Base-by-base conservation (phyloP, 2,329 filamentous ascomycete genomes). In the Pseudogymnoascus sp. region DNA sequence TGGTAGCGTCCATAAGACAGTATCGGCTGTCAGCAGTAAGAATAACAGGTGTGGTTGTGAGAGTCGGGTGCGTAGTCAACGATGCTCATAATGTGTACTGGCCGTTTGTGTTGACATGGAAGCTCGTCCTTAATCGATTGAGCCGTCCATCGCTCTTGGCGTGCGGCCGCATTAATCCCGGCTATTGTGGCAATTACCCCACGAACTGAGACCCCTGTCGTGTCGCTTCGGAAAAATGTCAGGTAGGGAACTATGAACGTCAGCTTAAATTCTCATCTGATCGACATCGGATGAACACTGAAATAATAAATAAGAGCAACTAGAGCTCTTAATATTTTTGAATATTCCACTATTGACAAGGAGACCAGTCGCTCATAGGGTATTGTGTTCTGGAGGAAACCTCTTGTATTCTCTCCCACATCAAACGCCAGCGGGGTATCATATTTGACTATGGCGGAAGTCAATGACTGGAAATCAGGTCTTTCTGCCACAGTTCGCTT, bases 401-500 rank as follows among this genome's bases (percentile, higher is more conserved):
- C 51, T 18, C 47, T 7, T 47, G 5, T 57, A 57, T 14, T 34
- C n/a, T 12, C n/a, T 57, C 51, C 26, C n/a, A 54, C n/a, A 5
- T 16, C 47, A 31, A 57, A 10, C 23, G 4, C 23, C 45, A 29
- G n/a, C 23, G 6, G 7, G 26, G 26, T 31, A 57, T 57, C n/a
- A 57, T 57, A 57, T 57, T 57, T 57, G n/a, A 37, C 47, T 5
- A 73, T 73, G 72, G 63, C 64, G 45, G 63, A 67, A 5, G 31
- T 59, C 36, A 31, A 62, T 23, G 68, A 70, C 67, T 73, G 72
- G 70, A 69, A 68, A 61, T 67, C 67, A 69, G 69, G 64, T 64
- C 57, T 73, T 59, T 63, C 63, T 61, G 61, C 67, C 18, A 63
- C 82, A 11, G 82, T 86, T 62, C 80, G 88, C 63, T 85, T 88